Percentiles rank a stretch among this genome's conserved stretches.
phyloP scores from a whole-genome alignment of 2,329 filamentous ascomycete species.

The Fusarium sarcochroum region DNA sequence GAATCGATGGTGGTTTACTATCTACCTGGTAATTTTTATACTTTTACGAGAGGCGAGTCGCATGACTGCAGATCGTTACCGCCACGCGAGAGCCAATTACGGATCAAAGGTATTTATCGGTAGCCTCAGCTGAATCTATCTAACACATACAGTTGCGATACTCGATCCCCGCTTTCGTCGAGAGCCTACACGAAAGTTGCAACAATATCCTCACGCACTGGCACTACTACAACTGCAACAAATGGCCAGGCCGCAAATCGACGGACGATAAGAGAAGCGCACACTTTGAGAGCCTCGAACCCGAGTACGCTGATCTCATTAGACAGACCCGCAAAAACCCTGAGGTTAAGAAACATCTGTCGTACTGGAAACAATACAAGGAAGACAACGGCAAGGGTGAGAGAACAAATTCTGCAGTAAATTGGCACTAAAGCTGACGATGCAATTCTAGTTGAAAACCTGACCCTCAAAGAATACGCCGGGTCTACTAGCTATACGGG shows the following conservation, averaged over 20 bases:
- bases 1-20: conserved; percentile 49
- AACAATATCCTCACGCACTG: conserved; percentile 64
- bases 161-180: conserved; percentile 58
- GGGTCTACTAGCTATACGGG: conserved; percentile 39
- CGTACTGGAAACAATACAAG: conserved; percentile 46
- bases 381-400: conserved; percentile 44
- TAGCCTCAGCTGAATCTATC: background rate
- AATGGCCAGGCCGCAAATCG: conserved; percentile 48
- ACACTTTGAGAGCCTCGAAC: conserved; percentile 49
- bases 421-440: conserved; percentile 9
- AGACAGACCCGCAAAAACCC: conserved; percentile 46
- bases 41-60: conserved; percentile 59
- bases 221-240: conserved; percentile 63
- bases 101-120: conserved; percentile 43
- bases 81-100: conserved; percentile 58
- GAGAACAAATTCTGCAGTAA: background rate
- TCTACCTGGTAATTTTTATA: conserved; percentile 60
- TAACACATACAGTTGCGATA: conserved; percentile 52
- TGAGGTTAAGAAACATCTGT: conserved; percentile 45
- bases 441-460: conserved; percentile 12
- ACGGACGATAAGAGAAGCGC: conserved; percentile 45
- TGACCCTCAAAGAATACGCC: background rate
- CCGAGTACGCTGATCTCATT: conserved; percentile 54
- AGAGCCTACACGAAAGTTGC: conserved; percentile 61
- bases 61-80: conserved; percentile 58